Conservation (phyloP, 2,329 filamentous ascomycete genomes). For the Penicillium polonicum region DNA sequence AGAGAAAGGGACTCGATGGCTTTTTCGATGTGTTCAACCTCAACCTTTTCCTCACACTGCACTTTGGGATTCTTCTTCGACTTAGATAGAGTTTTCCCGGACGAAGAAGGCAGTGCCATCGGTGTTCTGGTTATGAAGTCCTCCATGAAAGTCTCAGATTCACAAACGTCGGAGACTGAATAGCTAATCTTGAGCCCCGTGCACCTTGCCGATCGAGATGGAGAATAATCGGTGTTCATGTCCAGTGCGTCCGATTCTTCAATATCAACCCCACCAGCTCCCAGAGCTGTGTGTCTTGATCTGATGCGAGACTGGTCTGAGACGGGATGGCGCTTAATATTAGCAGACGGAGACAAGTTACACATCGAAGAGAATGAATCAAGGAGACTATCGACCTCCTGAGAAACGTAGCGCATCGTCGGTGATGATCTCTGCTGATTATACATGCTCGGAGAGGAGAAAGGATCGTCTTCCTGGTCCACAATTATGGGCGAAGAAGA, state of each 20-base stretch:
- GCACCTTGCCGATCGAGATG: constrained; percentile 1
- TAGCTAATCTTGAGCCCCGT: constrained; percentile 25
- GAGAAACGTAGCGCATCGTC: constrained; percentile 1
- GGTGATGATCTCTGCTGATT: constrained; percentile 10
- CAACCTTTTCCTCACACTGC: not conserved
- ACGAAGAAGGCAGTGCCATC: not conserved
- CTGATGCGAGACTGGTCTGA: constrained; percentile 10
- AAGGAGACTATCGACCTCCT: constrained; percentile 27
- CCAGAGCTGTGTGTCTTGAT: constrained; percentile 9
- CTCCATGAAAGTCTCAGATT: not conserved
- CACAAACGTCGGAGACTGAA: constrained; percentile 17
- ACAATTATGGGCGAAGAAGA: constrained; percentile 7
- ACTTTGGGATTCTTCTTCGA: not conserved
- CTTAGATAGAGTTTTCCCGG: not conserved
- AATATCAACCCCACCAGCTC: constrained; percentile 9
- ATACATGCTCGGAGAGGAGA: constrained; percentile 21
- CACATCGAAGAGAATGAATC: constrained; percentile 28
- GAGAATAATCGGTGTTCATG: constrained; percentile 3
- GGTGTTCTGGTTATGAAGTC: not conserved
- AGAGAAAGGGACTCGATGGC: constrained; percentile 23
- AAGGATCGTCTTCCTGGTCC: constrained; percentile 12
- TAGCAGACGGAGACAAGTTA: constrained; percentile 17
- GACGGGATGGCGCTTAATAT: constrained; percentile 25
- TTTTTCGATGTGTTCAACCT: constrained; percentile 20
- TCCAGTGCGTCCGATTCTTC: constrained; percentile 11